Conservation (phyloP, 164 flowering plant species). For the Magnolia sinica region DNA sequence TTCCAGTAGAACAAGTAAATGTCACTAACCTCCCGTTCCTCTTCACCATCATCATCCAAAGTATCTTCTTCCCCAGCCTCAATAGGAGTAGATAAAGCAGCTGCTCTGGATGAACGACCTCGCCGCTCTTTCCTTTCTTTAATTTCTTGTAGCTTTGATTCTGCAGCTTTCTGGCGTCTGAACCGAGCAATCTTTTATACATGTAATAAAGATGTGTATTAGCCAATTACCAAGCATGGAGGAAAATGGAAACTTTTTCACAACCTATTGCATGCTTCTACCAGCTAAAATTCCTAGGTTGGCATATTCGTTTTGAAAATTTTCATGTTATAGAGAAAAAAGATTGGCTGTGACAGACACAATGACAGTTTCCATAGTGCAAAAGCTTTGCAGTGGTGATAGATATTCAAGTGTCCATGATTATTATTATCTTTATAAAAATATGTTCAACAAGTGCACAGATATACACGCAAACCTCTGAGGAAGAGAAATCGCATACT, state of each 20-base stretch:
- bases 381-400: not conserved
- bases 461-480: not conserved
- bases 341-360: not conserved
- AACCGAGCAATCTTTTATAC: conserved; percentile 73
- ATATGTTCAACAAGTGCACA: not conserved
- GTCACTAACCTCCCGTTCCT: conserved; percentile 87
- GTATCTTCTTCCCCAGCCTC: conserved; percentile 85
- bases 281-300: not conserved
- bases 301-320: not conserved
- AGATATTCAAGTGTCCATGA: not conserved
- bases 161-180: conserved; percentile 82
- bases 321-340: not conserved
- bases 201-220: conserved; percentile 3
- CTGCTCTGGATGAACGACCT: conserved; percentile 80
- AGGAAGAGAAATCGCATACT: not conserved
- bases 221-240: not conserved
- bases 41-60: conserved; percentile 89
- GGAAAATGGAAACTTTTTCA: not conserved
- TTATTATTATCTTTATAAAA: no score
- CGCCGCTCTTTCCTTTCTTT: conserved; percentile 88
- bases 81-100: conserved; percentile 78
- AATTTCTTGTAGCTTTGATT: conserved; percentile 75
- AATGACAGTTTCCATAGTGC: not conserved
- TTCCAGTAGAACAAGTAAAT: not conserved
- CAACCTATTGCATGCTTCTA: conserved; percentile 5